These are phyloP conservation scores for Themeda triandra DNA, from an alignment of 176 grass and related monocot species.

Conservation along the genomic window DNA sequence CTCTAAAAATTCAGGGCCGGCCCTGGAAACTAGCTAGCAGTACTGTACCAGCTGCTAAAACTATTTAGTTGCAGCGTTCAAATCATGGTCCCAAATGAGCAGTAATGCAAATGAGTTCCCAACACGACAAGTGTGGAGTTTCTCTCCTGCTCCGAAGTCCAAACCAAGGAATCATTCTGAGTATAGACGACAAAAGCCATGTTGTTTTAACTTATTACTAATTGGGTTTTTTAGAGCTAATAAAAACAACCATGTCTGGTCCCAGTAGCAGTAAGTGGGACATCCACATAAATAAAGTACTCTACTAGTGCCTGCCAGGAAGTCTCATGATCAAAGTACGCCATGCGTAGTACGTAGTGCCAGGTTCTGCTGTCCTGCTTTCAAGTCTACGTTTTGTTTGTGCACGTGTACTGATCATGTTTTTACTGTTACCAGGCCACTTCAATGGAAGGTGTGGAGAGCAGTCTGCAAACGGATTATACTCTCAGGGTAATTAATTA, in stretches of 20 bases:
- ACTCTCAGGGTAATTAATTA: constrained; percentile 68
- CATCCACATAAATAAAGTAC: neutral
- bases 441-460: constrained; percentile 77
- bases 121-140: neutral
- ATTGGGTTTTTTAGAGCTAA: neutral
- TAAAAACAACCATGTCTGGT: neutral
- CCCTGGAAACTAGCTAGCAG: too few species aligned
- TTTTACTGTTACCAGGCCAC: constrained; percentile 58
- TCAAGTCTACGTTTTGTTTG: neutral
- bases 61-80: neutral
- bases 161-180: neutral
- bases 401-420: neutral
- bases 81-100: neutral
- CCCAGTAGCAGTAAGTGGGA: neutral
- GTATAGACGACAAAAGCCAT: neutral
- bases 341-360: neutral
- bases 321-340: neutral
- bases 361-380: too few species aligned
- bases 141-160: neutral
- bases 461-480: constrained; percentile 97
- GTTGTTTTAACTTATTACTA: neutral
- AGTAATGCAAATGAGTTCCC: neutral
- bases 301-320: neutral
- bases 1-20: too few species aligned
- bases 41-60: neutral